Evolutionary conservation across 164 flowering plant genomes (phyloP).

Genomic region (Nelumbo lutea): DNA sequence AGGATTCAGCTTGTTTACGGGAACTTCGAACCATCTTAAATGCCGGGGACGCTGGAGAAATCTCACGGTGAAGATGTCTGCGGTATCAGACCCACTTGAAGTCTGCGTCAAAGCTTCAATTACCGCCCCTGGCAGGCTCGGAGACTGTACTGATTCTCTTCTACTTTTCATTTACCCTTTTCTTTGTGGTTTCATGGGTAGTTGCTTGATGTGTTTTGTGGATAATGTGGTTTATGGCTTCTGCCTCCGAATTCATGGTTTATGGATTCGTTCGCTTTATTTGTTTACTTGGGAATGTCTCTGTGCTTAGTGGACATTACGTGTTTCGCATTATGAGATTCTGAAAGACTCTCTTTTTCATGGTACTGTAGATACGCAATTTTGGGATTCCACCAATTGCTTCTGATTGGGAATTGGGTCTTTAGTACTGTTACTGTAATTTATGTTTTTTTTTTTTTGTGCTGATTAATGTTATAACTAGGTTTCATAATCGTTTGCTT

Average conservation of each 20-base stretch:
- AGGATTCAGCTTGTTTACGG: neutral
- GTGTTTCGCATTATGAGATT: no score
- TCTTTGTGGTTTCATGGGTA: neutral
- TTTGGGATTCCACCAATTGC: no score
- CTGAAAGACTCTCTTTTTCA: no score
- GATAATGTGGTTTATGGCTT: neutral
- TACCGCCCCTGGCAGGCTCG: constrained; percentile 67
- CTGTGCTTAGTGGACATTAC: no score
- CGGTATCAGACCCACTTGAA: constrained; percentile 51
- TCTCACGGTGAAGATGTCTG: constrained; percentile 29
- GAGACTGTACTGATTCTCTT: constrained; percentile 57
- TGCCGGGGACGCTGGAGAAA: constrained; percentile 6
- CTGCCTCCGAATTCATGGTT: neutral
- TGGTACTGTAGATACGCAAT: no score
- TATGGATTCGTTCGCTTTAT: no score
- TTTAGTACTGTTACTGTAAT: neutral
- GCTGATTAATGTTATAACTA: no score
- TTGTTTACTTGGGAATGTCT: no score
- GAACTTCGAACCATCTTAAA: neutral
- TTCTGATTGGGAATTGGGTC: neutral
- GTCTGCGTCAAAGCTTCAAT: constrained; percentile 74
- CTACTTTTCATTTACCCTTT: constrained; percentile 1
- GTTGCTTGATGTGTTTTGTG: neutral
- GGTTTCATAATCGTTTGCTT: no score
- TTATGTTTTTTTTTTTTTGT: no score